Base-by-base conservation (phyloP, 257 asterid genomes). In the Verbena officinalis region DNA sequence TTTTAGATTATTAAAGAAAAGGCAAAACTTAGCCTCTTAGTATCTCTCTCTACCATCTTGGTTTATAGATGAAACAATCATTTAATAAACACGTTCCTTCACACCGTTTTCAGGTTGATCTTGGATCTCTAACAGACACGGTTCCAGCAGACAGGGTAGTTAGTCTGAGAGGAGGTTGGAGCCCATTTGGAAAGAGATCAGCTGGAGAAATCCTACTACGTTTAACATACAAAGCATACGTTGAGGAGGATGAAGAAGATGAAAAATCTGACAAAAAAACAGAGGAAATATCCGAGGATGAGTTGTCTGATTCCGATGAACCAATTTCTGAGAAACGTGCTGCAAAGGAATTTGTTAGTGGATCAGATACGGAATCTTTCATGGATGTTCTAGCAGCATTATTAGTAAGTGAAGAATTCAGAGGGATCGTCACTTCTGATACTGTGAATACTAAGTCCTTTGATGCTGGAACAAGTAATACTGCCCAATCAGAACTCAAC, bases 221-320 rank as follows among this genome's bases (percentile, higher is more conserved):
- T 17, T 69, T 94, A 81, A 94, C 99, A 21, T 94, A 94, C 78
- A 94, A 94, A 85, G 99, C 95, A 30, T 94, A 94, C 44, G 97
- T 94, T 21, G 99, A 94, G 76, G 99, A 94, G 76, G 99, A 94
- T 68, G 99, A 94, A 74, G 99, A 93, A 79, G 99, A 94, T 76
- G 97, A 94, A 73, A 81, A 45, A 69, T 54, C 71, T 7, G 78
- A 72, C 69, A 30, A 61, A 19, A n/a, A n/a, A n/a, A n/a, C n/a
- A n/a, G 84, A 82, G 75, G 74, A 27, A 27, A 27, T 62, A 63
- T 82, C 86, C 0, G 88, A 85, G 75, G 91, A 83, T 69, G 95
- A 84, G 20, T 45, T 78, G 57, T 69, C 90, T 9, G 89, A 83
- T 65, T 82, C 88, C 51, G 95, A 86, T 40, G 86, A 73, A 54